Conservation (phyloP, 257 asterid species). For the Nicotiana paniculata region DNA sequence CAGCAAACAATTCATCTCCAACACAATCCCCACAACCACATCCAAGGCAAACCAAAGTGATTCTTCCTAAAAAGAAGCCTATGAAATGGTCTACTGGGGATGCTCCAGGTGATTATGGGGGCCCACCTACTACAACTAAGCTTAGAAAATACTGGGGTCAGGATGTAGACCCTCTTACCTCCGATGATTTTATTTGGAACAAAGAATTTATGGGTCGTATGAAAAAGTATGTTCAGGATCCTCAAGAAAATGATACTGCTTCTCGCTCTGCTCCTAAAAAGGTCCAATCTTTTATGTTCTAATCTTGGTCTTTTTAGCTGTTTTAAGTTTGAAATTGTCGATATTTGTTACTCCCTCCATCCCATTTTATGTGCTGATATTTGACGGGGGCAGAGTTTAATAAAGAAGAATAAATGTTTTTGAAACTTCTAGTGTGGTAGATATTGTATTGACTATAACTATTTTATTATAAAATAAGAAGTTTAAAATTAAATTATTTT, state of each 20-base stretch:
- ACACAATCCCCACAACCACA: conserved; percentile 9
- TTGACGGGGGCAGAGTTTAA: too few species aligned
- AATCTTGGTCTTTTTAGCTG: not conserved
- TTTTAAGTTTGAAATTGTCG: too few species aligned
- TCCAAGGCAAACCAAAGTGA: conserved; percentile 54
- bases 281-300: conserved; percentile 25
- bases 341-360: too few species aligned
- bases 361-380: too few species aligned
- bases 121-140: conserved; percentile 85
- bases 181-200: conserved; percentile 84
- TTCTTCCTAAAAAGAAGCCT: conserved; percentile 77
- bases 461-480: too few species aligned
- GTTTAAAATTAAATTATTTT: too few species aligned
- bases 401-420: too few species aligned
- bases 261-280: conserved; percentile 24
- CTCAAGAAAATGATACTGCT: conserved; percentile 22
- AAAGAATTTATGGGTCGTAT: conserved; percentile 82
- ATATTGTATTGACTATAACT: too few species aligned
- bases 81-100: conserved; percentile 89
- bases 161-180: conserved; percentile 71
- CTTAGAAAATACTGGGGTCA: conserved; percentile 92
- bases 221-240: conserved; percentile 57
- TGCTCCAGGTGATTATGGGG: conserved; percentile 91
- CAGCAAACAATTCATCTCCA: conserved; percentile 26
- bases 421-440: too few species aligned